Evolutionary conservation across 768 basidiomycete genomes (phyloP), one percentile per base, ranked within the genome.

Genomic region (Cystofilobasidium macerans): DNA sequence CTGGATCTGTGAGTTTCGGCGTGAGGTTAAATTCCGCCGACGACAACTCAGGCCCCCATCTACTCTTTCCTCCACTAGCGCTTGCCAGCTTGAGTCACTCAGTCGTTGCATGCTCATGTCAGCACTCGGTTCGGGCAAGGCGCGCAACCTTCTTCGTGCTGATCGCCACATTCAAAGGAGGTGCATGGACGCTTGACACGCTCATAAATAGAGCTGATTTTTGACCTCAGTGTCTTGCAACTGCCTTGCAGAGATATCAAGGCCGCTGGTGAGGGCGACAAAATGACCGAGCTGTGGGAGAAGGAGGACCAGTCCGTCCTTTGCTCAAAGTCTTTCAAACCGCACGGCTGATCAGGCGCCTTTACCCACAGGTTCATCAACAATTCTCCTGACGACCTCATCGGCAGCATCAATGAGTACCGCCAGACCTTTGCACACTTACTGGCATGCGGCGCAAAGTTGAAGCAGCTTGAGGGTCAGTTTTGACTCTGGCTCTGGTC

Each of bases 81-180:
- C 58, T 14, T 60, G 57, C 38, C 20, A 38, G 38, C 61, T 76
- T 5, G 76, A 76, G 66, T 71, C 73, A 2, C 71, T 73, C 59
- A 64, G 72, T 20, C 69, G 76, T 35, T 69, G 70, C 66, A 64
- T 76, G 67, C 53, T 76, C 36, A 67, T 75, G n/a, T n/a, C 57
- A 72, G 72, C 36, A 71, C 69, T 5, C 40, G 30, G 13, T 5
- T 32, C 33, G 69, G 65, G 71, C 0, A 68, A 76, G 18, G 70
- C 71, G n/a, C 69, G 74, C 56, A 75, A 71, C 1, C 48, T 77
- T 11, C 65, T 77, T 9, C 57, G 72, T 32, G 76, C 76, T 0
- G 76, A 77, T 64, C 69, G 72, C 32, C 73, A 76, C 69, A 72
- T 77, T 1, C 76, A 77, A 65, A 53, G 69, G 7, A 69, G 76